These are phyloP conservation scores for Myxozyma neotropica DNA, from an alignment of 805 yeast genomes.

Conservation along the genomic window DNA sequence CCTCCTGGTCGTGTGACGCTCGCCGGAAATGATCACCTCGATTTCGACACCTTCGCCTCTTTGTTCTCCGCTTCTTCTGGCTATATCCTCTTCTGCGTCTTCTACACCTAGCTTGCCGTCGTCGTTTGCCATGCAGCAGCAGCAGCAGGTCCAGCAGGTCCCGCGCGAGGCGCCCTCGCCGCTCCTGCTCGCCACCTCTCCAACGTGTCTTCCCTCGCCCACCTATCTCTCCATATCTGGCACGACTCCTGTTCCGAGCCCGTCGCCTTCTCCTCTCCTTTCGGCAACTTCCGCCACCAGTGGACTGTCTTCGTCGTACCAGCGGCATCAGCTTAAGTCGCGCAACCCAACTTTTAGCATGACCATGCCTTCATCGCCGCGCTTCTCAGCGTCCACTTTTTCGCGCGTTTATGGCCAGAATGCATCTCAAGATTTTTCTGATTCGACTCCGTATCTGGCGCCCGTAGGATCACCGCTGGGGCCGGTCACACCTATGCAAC, in stretches of 20 bases:
- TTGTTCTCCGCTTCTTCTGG: slow-evolving; percentile 18
- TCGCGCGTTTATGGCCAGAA: too few species aligned
- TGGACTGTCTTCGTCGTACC: slow-evolving; percentile 2
- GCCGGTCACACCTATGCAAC: slow-evolving; percentile 33
- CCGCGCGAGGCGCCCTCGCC: slow-evolving; percentile 29
- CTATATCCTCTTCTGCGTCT: slow-evolving; percentile 6
- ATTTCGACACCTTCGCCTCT: slow-evolving; percentile 16
- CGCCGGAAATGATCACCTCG: neutral
- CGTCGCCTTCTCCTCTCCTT: slow-evolving; percentile 18
- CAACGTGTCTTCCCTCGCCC: slow-evolving; percentile 16
- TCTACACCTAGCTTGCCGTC: too few species aligned
- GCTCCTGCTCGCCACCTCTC: slow-evolving; percentile 21
- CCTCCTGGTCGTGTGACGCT: neutral
- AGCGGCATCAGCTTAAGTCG: slow-evolving; percentile 15
- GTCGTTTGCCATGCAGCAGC: too few species aligned
- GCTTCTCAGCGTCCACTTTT: too few species aligned
- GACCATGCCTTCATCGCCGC: slow-evolving; percentile 28
- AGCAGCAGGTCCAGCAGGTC: too few species aligned
- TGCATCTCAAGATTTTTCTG: too few species aligned
- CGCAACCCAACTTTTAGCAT: slow-evolving; percentile 19
- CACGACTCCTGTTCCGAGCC: slow-evolving; percentile 3
- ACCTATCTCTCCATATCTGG: slow-evolving; percentile 7
- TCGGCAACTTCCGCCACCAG: slow-evolving; percentile 1
- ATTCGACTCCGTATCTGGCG: slow-evolving; percentile 27
- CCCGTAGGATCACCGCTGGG: slow-evolving; percentile 32